Conservation (phyloP, 2,329 filamentous ascomycete species). For the Pseudocercospora fuligena region DNA sequence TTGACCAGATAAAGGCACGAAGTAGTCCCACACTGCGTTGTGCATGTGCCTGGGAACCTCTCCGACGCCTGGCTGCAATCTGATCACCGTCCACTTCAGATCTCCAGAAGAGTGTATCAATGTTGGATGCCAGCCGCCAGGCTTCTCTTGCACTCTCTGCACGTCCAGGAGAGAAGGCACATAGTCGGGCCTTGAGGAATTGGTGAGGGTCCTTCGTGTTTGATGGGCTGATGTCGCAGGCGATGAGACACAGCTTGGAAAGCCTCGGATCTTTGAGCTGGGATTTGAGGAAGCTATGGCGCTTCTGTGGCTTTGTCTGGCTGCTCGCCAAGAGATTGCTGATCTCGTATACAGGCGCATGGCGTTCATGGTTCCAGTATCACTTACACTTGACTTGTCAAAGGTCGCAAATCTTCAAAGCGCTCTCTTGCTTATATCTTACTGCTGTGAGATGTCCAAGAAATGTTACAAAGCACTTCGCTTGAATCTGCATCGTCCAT, state of each 20-base stretch:
- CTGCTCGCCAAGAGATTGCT: neutral
- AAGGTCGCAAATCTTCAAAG: too few relatives aligned
- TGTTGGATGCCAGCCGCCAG: constrained; percentile 25
- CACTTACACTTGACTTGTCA: neutral
- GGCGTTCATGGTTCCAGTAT: neutral
- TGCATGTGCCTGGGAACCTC: constrained; percentile 23
- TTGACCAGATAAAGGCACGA: constrained; percentile 12
- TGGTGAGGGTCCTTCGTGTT: constrained; percentile 3
- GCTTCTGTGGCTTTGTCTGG: neutral
- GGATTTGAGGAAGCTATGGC: neutral
- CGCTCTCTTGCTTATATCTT: too few relatives aligned
- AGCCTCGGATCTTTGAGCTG: neutral
- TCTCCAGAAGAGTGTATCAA: constrained; percentile 25
- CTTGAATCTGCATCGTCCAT: neutral
- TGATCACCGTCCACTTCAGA: constrained; percentile 24
- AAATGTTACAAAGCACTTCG: neutral
- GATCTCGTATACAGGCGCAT: neutral
- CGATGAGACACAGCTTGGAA: neutral
- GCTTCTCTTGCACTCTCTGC: constrained; percentile 13
- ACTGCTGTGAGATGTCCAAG: too few relatives aligned
- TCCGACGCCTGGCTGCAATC: constrained; percentile 12
- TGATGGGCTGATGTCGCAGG: neutral
- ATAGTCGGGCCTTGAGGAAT: constrained; percentile 18
- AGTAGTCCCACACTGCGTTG: constrained; percentile 21
- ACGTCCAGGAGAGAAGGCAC: constrained; percentile 14